Conservation (phyloP, 2,329 filamentous ascomycete genomes). For the Hypoxylon sp. region DNA sequence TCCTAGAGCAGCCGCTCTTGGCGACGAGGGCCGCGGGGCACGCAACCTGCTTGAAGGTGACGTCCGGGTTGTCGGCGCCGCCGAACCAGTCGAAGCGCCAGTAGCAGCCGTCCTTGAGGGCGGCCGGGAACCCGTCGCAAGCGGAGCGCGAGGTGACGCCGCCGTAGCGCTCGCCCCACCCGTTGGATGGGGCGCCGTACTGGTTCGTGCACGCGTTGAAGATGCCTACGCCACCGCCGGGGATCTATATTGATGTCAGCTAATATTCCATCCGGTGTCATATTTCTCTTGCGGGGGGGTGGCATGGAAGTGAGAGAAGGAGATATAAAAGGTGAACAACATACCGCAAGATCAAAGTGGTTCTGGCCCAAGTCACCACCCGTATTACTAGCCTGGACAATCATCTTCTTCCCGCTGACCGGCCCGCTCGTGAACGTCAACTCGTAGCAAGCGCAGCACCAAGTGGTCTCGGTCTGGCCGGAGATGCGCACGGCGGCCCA, state of each 20-base stretch:
- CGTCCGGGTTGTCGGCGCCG: constrained; percentile 69
- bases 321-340: constrained; percentile 29
- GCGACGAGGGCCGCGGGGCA: constrained; percentile 66
- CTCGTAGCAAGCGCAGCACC: constrained; percentile 76
- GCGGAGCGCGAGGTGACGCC: constrained; percentile 66
- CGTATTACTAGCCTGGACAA: constrained; percentile 73
- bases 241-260: constrained; percentile 54
- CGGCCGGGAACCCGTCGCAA: constrained; percentile 67
- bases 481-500: constrained; percentile 73
- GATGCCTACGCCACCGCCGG: constrained; percentile 67
- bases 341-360: constrained; percentile 67
- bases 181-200: constrained; percentile 62
- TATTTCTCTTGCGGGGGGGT: neutral
- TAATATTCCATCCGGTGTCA: neutral
- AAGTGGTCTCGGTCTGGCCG: constrained; percentile 69
- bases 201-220: constrained; percentile 65
- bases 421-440: constrained; percentile 70
- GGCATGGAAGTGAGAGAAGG: neutral
- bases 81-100: constrained; percentile 77
- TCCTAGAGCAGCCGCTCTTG: constrained; percentile 56
- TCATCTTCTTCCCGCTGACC: constrained; percentile 70
- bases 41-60: constrained; percentile 69
- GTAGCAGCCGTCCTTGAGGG: constrained; percentile 70
- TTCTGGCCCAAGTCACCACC: constrained; percentile 67
- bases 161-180: constrained; percentile 72